Conservation (phyloP, 2,329 filamentous ascomycete genomes). For the Metarhizium robertsii region DNA sequence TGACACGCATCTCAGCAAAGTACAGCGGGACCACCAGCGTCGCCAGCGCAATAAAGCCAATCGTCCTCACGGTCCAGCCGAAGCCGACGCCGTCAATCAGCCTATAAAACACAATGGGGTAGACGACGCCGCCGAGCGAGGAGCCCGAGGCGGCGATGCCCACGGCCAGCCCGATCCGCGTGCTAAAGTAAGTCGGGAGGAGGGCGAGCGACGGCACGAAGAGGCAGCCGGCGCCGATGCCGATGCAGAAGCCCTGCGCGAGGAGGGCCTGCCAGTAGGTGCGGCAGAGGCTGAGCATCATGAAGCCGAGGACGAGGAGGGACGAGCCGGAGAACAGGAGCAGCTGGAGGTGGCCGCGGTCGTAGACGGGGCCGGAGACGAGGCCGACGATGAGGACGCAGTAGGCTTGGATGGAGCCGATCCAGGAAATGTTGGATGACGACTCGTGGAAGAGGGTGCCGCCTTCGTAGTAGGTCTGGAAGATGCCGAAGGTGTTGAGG, state of each 20-base stretch:
- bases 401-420: slow-evolving; percentile 37
- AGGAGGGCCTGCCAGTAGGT: slow-evolving; percentile 36
- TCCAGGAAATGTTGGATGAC: slow-evolving; percentile 25
- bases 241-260: slow-evolving; percentile 34
- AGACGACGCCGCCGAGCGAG: slow-evolving; percentile 23
- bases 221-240: slow-evolving; percentile 32
- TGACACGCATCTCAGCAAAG: slow-evolving; percentile 28
- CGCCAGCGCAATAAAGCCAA: slow-evolving; percentile 20
- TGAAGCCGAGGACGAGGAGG: slow-evolving; percentile 35
- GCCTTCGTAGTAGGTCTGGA: slow-evolving; percentile 44
- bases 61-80: slow-evolving; percentile 17
- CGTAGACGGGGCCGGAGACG: slow-evolving; percentile 33
- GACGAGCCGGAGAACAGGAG: slow-evolving; percentile 31
- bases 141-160: slow-evolving; percentile 24
- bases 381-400: slow-evolving; percentile 26
- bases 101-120: slow-evolving; percentile 17
- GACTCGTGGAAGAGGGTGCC: slow-evolving; percentile 18
- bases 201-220: slow-evolving; percentile 28
- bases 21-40: slow-evolving; percentile 26
- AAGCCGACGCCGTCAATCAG: slow-evolving; percentile 17
- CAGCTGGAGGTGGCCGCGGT: slow-evolving; percentile 33
- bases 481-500: slow-evolving; percentile 38
- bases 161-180: slow-evolving; percentile 18
- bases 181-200: slow-evolving; percentile 23
- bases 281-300: slow-evolving; percentile 28